A percentile compares a stretch with the other conserved stretches of the same genome.
Conservation (phyloP, 371 early-diverging fungal genomes). For the Apophysomyces trapeziformis region DNA sequence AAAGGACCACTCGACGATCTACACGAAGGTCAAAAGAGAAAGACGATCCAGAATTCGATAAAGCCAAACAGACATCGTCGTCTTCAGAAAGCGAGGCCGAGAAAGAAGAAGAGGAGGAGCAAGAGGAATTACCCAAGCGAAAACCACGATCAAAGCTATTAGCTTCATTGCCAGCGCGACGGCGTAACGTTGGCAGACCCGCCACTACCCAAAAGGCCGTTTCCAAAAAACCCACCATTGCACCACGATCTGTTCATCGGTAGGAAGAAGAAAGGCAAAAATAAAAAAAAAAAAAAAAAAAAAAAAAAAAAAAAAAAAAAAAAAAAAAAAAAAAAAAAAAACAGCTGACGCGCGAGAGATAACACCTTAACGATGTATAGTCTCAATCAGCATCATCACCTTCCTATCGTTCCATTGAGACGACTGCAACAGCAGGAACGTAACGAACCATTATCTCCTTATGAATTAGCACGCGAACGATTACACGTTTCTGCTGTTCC, state of each 20-base stretch:
- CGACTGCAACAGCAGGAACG: conserved; percentile 19
- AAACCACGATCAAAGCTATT: conserved; percentile 2
- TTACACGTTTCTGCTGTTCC: conserved; percentile 93
- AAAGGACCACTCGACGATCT: not conserved
- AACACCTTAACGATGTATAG: not conserved
- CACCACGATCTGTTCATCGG: conserved; percentile 6
- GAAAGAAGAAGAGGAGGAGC: not conserved
- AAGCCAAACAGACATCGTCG: not conserved
- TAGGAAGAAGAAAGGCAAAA: not conserved
- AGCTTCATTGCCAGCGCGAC: not conserved
- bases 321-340: too few relatives aligned
- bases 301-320: too few relatives aligned
- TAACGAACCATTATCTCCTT: conserved; percentile 34
- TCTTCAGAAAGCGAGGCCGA: too few relatives aligned
- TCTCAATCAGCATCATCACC: conserved; percentile 8
- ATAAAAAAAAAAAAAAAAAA: not conserved
- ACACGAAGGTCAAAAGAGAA: not conserved
- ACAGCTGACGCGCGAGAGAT: too few relatives aligned
- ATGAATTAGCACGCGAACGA: conserved; percentile 72
- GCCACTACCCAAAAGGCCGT: not conserved
- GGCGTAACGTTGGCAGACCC: not conserved
- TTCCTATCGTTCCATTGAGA: conserved; percentile 17
- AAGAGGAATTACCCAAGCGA: not conserved
- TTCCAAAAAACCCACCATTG: not conserved
- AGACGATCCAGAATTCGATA: not conserved